Evolutionary conservation across 176 grass and related monocot species (phyloP).

Genomic region (Oryza australiensis): DNA sequence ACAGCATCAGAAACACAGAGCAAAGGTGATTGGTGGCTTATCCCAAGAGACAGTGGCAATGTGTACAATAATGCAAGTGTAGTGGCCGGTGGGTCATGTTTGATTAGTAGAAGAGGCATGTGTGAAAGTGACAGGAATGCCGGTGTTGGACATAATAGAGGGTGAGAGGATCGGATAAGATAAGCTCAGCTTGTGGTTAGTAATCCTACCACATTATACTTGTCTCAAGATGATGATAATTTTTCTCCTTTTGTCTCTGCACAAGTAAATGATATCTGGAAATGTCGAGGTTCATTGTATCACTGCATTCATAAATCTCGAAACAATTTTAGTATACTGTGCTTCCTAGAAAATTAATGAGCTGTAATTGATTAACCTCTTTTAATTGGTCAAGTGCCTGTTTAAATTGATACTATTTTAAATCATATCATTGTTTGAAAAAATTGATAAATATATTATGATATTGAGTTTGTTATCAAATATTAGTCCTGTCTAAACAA

Average conservation of each 20-base stretch:
- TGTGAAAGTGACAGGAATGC: constrained; percentile 23
- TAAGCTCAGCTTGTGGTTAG: constrained; percentile 30
- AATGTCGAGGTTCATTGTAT: too few species aligned
- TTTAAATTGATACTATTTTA: too few species aligned
- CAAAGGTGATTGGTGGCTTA: neutral
- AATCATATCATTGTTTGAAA: too few species aligned
- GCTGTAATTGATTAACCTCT: neutral
- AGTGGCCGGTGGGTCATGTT: constrained; percentile 25
- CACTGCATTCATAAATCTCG: neutral
- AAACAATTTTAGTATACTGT: neutral
- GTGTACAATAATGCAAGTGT: constrained; percentile 4
- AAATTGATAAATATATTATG: too few species aligned
- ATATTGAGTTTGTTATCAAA: too few species aligned
- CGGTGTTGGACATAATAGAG: constrained; percentile 5
- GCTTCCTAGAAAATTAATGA: neutral
- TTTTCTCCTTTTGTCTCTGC: too few species aligned
- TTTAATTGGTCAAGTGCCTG: too few species aligned
- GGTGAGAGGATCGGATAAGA: constrained; percentile 30
- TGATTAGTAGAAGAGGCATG: neutral
- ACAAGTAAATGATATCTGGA: too few species aligned
- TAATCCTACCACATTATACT: too few species aligned
- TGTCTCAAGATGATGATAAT: too few species aligned
- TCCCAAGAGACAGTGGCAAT: neutral
- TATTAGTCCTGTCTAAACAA: too few species aligned
- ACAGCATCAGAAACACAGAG: neutral